Conservation (phyloP, 129 eudicot species). For the Apium graveolens region DNA sequence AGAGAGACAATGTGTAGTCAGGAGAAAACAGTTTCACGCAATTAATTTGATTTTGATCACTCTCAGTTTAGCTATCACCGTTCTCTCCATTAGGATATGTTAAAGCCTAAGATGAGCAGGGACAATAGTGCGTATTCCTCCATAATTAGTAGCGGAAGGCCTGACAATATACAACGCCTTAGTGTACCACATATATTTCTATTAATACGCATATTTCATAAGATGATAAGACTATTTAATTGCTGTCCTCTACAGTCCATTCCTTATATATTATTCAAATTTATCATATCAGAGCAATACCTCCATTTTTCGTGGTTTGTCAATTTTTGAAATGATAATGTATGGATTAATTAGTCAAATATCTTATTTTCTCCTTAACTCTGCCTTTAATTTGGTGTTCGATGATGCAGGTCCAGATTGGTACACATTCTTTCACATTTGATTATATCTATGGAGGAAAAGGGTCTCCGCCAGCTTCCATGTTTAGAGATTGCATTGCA, state of each 20-base stretch:
- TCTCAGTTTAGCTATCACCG: neutral
- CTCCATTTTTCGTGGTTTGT: neutral
- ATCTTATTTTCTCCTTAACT: neutral
- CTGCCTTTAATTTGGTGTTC: neutral
- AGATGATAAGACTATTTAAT: neutral
- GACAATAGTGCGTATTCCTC: neutral
- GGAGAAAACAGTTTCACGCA: neutral
- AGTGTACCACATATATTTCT: neutral
- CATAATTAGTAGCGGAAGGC: neutral
- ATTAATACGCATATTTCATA: neutral
- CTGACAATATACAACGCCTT: neutral
- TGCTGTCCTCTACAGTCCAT: neutral
- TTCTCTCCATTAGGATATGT: neutral
- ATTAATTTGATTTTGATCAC: neutral
- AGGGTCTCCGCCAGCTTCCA: conserved; percentile 60
- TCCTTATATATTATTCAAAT: neutral
- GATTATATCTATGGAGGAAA: conserved; percentile 91
- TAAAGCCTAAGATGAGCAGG: neutral
- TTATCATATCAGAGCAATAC: neutral
- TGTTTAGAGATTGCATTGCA: conserved; percentile 89
- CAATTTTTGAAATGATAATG: neutral
- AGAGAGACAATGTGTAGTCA: neutral
- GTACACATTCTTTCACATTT: conserved; percentile 94
- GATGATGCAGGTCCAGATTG: conserved; percentile 66
- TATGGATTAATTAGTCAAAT: neutral